Conservation (phyloP, 2,329 filamentous ascomycete genomes). For the Pseudonectria foliicola region DNA sequence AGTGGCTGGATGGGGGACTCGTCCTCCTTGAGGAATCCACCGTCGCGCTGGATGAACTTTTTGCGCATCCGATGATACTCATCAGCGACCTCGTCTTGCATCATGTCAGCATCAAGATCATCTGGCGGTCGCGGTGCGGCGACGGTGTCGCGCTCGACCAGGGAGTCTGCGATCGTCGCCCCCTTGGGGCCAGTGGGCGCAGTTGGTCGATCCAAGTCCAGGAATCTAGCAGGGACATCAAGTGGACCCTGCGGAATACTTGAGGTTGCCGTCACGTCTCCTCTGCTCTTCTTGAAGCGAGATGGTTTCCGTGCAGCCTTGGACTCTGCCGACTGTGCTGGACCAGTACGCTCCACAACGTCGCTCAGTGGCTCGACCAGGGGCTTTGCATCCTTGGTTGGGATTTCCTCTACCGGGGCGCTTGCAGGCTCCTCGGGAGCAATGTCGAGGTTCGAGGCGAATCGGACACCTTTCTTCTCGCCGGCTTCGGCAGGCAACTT, state of each 20-base stretch:
- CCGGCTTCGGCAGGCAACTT: constrained; percentile 14
- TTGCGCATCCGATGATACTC: constrained; percentile 82
- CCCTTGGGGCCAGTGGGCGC: constrained; percentile 45
- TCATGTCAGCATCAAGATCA: constrained; percentile 61
- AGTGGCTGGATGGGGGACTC: constrained; percentile 61
- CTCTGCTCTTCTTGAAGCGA: constrained; percentile 43
- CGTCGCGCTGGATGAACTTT: constrained; percentile 72
- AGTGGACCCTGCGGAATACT: constrained; percentile 34
- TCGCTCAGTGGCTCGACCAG: constrained; percentile 45
- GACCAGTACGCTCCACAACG: constrained; percentile 40
- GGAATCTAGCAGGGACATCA: constrained; percentile 34
- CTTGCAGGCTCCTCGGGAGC: constrained; percentile 34
- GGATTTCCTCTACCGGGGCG: constrained; percentile 8
- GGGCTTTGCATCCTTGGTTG: constrained; percentile 20
- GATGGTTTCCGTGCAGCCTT: constrained; percentile 37
- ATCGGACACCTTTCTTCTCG: constrained; percentile 68
- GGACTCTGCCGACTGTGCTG: constrained; percentile 17
- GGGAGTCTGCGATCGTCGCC: constrained; percentile 49
- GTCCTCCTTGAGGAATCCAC: constrained; percentile 70
- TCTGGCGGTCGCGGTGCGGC: constrained; percentile 38
- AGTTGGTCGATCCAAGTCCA: constrained; percentile 29
- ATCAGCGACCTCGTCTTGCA: constrained; percentile 69
- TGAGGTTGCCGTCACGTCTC: constrained; percentile 7
- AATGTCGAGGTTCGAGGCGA: constrained; percentile 68
- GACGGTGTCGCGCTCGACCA: constrained; percentile 47